Percentiles rank a stretch among this genome's conserved stretches.
These are phyloP conservation scores for Phytophthora pistaciae DNA, from an alignment of 352 stramenopile species.

Conservation along the genomic window DNA sequence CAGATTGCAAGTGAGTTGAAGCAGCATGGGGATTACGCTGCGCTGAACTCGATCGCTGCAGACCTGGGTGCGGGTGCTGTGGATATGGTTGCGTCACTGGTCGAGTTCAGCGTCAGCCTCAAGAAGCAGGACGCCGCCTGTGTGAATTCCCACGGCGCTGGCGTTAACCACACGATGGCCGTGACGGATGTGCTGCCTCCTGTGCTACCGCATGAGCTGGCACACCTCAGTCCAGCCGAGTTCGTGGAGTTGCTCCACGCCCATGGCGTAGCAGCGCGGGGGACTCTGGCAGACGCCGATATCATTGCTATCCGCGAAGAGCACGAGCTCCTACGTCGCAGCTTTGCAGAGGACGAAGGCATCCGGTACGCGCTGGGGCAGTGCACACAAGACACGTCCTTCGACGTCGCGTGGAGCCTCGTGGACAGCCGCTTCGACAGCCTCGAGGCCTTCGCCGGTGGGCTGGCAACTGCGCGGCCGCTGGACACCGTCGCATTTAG, in stretches of 20 bases:
- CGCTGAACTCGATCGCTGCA: conserved; percentile 31
- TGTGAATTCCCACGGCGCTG: background rate
- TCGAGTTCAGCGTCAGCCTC: conserved; percentile 38
- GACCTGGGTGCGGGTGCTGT: conserved; percentile 35
- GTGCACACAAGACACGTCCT: conserved; percentile 35
- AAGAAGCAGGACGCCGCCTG: conserved; percentile 19
- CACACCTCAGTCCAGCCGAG: conserved; percentile 40
- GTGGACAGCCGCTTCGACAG: conserved; percentile 44
- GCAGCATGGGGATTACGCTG: conserved; percentile 20
- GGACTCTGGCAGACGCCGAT: conserved; percentile 8
- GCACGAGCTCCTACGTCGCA: conserved; percentile 16
- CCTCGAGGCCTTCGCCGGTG: conserved; percentile 58
- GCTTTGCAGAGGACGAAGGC: conserved; percentile 32
- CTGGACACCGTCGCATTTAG: conserved; percentile 4
- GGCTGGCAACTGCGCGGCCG: conserved; percentile 50
- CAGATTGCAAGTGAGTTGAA: conserved; percentile 48
- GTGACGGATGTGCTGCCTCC: conserved; percentile 33
- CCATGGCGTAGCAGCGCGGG: conserved; percentile 20
- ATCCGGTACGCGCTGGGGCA: conserved; percentile 25
- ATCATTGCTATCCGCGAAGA: conserved; percentile 21
- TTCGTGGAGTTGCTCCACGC: conserved; percentile 46
- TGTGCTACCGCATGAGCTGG: conserved; percentile 54
- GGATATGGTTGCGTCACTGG: conserved; percentile 42
- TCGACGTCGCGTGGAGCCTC: conserved; percentile 47
- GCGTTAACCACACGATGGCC: conserved; percentile 3